A percentile compares a stretch with the other conserved stretches of the same genome.
phyloP scores from a whole-genome alignment of 176 grass and related monocot species.

The Avena eriantha region DNA sequence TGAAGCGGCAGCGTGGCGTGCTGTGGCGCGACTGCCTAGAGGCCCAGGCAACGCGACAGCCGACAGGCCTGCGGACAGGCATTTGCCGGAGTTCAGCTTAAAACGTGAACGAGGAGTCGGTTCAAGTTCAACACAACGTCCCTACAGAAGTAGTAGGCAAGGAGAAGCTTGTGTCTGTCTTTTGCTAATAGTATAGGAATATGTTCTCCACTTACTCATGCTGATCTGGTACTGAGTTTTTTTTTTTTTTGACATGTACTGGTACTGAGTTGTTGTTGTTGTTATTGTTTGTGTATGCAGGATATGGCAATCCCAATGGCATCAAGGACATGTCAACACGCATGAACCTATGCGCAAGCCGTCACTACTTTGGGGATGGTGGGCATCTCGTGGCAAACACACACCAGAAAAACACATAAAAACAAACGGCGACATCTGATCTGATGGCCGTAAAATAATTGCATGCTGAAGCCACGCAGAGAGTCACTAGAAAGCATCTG shows the following conservation, averaged over 20 bases:
- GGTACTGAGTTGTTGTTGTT: too few relatives aligned
- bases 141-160: neutral
- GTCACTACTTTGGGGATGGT: conserved; percentile 9
- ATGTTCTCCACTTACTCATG: neutral
- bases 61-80: neutral
- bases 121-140: too few relatives aligned
- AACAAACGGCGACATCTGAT: conserved; percentile 17
- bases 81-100: too few relatives aligned
- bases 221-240: neutral
- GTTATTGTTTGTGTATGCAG: neutral
- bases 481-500: conserved; percentile 20
- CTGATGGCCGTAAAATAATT: neutral
- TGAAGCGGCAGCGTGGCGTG: neutral
- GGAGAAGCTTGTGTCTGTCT: neutral
- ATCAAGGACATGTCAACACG: neutral
- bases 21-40: neutral
- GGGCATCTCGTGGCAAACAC: conserved; percentile 41
- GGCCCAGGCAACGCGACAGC: neutral
- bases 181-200: neutral
- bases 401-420: neutral
- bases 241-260: too few relatives aligned
- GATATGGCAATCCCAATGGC: neutral
- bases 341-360: neutral
- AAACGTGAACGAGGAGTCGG: too few relatives aligned
- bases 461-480: conserved; percentile 12